phyloP scores from a whole-genome alignment of 78 protist genomes.

The slime mould (Dictyostelium discoideum) region DNA sequence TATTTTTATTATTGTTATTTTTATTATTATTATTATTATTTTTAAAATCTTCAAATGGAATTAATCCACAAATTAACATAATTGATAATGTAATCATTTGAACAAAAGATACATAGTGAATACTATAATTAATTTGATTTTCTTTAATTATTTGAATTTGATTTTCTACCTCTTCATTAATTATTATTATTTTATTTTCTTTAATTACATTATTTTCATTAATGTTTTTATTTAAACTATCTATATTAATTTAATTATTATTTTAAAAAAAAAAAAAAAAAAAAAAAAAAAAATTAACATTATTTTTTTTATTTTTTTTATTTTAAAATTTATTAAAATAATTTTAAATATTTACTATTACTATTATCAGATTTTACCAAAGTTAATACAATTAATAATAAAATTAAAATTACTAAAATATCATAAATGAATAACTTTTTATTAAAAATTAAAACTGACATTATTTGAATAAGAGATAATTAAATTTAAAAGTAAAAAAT shows the following conservation, averaged over 20 bases:
- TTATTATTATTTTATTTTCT: neutral
- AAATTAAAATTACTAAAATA: neutral
- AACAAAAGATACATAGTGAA: neutral
- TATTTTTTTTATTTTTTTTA: neutral
- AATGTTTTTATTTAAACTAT: neutral
- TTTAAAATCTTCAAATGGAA: neutral
- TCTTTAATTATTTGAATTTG: neutral
- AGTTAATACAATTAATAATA: neutral
- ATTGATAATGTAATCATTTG: neutral
- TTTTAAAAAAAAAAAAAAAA: too few relatives aligned
- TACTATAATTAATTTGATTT: neutral
- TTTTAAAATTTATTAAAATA: neutral
- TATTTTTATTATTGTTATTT: neutral
- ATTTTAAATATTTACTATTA: neutral
- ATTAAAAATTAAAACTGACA: neutral
- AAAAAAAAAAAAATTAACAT: too few relatives aligned
- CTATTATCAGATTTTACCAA: neutral
- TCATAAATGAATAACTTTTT: neutral
- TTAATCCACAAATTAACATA: neutral
- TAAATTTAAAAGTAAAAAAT: neutral
- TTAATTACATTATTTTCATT: neutral
- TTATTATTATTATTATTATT: neutral
- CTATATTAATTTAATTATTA: neutral
- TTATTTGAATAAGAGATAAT: neutral
- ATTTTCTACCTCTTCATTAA: neutral